A percentile compares a stretch with the other conserved stretches of the same genome.
These are phyloP conservation scores for Sporothrix humicola DNA, from an alignment of 2,329 filamentous ascomycete species.

Conservation along the genomic window DNA sequence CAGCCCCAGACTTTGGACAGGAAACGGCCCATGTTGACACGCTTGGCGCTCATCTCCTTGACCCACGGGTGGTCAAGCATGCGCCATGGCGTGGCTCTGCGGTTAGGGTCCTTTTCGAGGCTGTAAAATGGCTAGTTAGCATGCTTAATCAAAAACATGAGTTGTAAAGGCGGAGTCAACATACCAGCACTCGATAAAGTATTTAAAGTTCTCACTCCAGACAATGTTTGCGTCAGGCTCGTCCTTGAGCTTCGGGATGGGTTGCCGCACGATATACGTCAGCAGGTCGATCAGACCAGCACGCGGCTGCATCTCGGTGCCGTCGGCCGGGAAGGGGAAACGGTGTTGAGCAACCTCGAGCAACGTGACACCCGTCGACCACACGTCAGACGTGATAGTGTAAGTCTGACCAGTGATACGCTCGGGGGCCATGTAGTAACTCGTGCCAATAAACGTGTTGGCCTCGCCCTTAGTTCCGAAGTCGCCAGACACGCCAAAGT, in stretches of 20 bases:
- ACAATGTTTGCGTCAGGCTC: constrained; percentile 87
- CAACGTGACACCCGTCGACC: constrained; percentile 94
- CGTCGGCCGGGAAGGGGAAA: constrained; percentile 97
- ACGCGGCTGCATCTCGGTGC: constrained; percentile 90
- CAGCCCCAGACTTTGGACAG: constrained; percentile 96
- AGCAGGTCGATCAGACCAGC: constrained; percentile 93
- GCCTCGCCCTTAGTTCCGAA: constrained; percentile 98
- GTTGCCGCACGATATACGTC: constrained; percentile 96
- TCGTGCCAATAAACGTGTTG: constrained; percentile 98
- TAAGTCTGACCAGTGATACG: constrained; percentile 97
- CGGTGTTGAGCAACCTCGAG: constrained; percentile 99
- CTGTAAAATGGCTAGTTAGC: constrained; percentile 53
- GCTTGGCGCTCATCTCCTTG: constrained; percentile 92
- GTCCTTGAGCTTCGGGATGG: constrained; percentile 93
- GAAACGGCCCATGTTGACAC: constrained; percentile 97
- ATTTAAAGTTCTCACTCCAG: constrained; percentile 98
- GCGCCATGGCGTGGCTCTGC: constrained; percentile 92
- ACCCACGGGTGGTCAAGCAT: constrained; percentile 99
- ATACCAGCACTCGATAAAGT: constrained; percentile 99
- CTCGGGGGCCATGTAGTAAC: constrained; percentile 99
- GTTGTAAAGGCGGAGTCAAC: constrained; percentile 47
- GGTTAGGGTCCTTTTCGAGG: constrained; percentile 87
- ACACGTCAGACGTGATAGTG: constrained; percentile 97
- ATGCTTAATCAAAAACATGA: constrained; percentile 35
- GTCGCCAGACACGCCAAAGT: constrained; percentile 96